These are phyloP conservation scores for Epichloe gansuensis DNA, from an alignment of 2,329 filamentous ascomycete species.

Conservation along the genomic window DNA sequence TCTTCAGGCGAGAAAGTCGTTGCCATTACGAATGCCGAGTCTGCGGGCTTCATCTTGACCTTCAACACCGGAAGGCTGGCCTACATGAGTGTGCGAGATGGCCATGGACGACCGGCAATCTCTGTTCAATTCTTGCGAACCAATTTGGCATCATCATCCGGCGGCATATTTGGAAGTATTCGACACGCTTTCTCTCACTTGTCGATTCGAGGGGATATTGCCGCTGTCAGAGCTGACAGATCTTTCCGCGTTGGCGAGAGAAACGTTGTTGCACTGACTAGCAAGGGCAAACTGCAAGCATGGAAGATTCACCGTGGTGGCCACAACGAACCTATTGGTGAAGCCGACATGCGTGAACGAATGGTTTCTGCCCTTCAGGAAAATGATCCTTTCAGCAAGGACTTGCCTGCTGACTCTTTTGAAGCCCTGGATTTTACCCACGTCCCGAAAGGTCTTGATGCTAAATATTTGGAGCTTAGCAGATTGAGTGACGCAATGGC, in stretches of 20 bases:
- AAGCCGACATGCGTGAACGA: slow-evolving; percentile 55
- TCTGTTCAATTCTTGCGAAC: slow-evolving; percentile 64
- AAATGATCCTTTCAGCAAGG: slow-evolving; percentile 34
- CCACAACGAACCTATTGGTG: slow-evolving; percentile 61
- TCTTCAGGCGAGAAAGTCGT: slow-evolving; percentile 67
- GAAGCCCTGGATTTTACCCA: slow-evolving; percentile 73
- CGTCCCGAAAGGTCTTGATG: slow-evolving; percentile 40
- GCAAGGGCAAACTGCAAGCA: slow-evolving; percentile 63
- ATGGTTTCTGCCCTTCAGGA: slow-evolving; percentile 51
- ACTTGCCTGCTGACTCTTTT: slow-evolving; percentile 45
- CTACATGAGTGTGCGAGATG: slow-evolving; percentile 75
- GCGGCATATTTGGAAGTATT: slow-evolving; percentile 70
- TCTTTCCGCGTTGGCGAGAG: slow-evolving; percentile 68
- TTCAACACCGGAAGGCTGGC: slow-evolving; percentile 79
- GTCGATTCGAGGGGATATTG: slow-evolving; percentile 63
- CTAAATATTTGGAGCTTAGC: slow-evolving; percentile 37
- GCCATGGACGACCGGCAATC: slow-evolving; percentile 74
- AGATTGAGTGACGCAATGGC: slow-evolving; percentile 37
- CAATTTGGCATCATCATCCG: slow-evolving; percentile 39
- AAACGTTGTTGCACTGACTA: slow-evolving; percentile 68
- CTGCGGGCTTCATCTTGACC: slow-evolving; percentile 72
- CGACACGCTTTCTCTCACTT: slow-evolving; percentile 62
- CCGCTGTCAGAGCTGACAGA: slow-evolving; percentile 63
- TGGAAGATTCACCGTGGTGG: slow-evolving; percentile 88
- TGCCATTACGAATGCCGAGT: slow-evolving; percentile 70